These are phyloP conservation scores for Zelopaecilomyces penicillatus DNA, from an alignment of 2,329 filamentous ascomycete species.

Conservation along the genomic window DNA sequence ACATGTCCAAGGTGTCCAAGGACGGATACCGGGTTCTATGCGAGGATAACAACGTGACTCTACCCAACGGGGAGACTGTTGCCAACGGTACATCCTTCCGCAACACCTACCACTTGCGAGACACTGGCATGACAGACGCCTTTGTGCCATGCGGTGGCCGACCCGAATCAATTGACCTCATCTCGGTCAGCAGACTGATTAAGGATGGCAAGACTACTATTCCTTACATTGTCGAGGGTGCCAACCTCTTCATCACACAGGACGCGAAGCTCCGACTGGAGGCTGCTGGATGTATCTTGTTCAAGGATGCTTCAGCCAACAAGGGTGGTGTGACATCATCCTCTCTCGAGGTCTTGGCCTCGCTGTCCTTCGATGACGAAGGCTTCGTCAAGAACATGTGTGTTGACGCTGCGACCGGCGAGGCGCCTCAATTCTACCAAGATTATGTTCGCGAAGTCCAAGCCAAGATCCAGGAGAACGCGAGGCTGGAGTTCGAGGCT, in stretches of 20 bases:
- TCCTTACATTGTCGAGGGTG: conserved; percentile 94
- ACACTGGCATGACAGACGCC: conserved; percentile 66
- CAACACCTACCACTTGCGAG: conserved; percentile 90
- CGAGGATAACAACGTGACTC: conserved; percentile 80
- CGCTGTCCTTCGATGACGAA: conserved; percentile 84
- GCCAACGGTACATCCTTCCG: conserved; percentile 92
- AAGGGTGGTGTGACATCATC: conserved; percentile 98
- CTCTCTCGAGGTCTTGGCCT: conserved; percentile 90
- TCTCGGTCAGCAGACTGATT: conserved; percentile 80
- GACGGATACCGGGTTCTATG: conserved; percentile 87
- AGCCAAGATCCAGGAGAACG: conserved; percentile 82
- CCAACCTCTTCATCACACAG: conserved; percentile 97
- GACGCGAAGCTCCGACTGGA: conserved; percentile 94
- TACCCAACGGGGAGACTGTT: conserved; percentile 79
- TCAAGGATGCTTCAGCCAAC: conserved; percentile 97
- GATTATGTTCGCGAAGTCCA: conserved; percentile 90
- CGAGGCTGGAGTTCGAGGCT: conserved; percentile 89
- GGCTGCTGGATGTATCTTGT: conserved; percentile 87
- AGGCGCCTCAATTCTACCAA: conserved; percentile 83
- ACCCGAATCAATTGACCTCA: conserved; percentile 91
- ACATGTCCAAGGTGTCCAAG: conserved; percentile 73
- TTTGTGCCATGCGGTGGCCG: conserved; percentile 96
- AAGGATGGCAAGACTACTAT: conserved; percentile 78
- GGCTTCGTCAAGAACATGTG: conserved; percentile 94
- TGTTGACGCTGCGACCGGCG: conserved; percentile 56